Evolutionary conservation across 2,329 filamentous ascomycete species (phyloP), one percentile per base, ranked within the genome.

Genomic region (Pseudonectria buxi): DNA sequence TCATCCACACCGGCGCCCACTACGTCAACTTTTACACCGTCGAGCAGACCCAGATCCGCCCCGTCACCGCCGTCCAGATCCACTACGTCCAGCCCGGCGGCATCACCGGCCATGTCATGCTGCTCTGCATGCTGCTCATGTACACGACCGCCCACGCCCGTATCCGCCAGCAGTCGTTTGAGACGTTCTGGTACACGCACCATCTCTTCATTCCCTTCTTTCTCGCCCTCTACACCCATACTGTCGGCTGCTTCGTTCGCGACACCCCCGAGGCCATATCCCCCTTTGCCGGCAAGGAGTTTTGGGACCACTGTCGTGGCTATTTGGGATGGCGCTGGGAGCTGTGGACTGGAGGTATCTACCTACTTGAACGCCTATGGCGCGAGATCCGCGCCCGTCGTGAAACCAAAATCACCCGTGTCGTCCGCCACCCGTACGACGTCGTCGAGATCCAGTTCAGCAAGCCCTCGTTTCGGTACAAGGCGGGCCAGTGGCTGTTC

Each of bases 11-110:
- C 1, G 57, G 72, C 11, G 78, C 78, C 33, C 92, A 98, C 64
- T 98, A 98, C 54, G 86, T 96, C 69, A 98, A 98, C 69, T 98
- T 98, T 67, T 96, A 81, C 73, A 95, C 95, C 53, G 85, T 98
- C 44, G 92, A 98, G 62, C 76, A 78, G 50, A 77, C 73, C 0
- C 87, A 95, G 58, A 75, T 95, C 35, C 81, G 92, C 34, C 81
- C 83, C 3, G 75, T 85, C 30, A 78, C 79, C 4, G 92, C 92
- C 4, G 64, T 96, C 6, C 74, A 96, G 55, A 95, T 96, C 45
- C 92, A 96, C 62, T 98, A 95, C 59, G 75, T 78, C 2, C 77
- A 95, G 57, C 76, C 88, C 32, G 89, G 87, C 53, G 92, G 92
- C 42, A 84, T 96, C 44, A 98, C 92, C 3, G 92, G 92, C 6